Evolutionary conservation across 2,329 filamentous ascomycete genomes (phyloP).

Genomic region (Elsinoe perseae): DNA sequence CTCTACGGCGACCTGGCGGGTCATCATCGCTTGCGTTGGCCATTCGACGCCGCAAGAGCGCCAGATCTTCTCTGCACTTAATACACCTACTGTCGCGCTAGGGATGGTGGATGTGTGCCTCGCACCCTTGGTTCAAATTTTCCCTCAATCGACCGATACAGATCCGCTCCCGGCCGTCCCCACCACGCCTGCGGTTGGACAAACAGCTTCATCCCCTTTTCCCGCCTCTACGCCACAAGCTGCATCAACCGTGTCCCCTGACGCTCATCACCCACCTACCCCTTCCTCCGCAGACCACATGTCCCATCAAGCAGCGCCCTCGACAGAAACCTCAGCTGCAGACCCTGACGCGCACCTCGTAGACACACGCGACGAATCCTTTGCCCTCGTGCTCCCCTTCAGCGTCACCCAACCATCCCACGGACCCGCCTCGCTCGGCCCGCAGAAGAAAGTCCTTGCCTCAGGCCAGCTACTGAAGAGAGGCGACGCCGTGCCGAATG

Average conservation of each 20-base stretch:
- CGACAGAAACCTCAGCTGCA: slow-evolving; percentile 34
- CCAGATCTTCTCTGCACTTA: slow-evolving; percentile 46
- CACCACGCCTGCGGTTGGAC: slow-evolving; percentile 23
- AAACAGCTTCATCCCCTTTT: slow-evolving; percentile 40
- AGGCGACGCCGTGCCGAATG: slow-evolving; percentile 20
- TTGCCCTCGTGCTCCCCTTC: slow-evolving; percentile 57
- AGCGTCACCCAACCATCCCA: slow-evolving; percentile 42
- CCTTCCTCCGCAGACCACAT: slow-evolving; percentile 31
- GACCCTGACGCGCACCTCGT: slow-evolving; percentile 62
- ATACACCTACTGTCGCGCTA: slow-evolving; percentile 39
- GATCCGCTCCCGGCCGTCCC: slow-evolving; percentile 46
- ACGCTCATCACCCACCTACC: slow-evolving; percentile 27
- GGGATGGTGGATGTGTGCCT: slow-evolving; percentile 32
- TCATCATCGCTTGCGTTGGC: slow-evolving; percentile 66
- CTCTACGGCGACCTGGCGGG: slow-evolving; percentile 63
- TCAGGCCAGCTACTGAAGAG: slow-evolving; percentile 40
- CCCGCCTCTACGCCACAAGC: slow-evolving; percentile 57
- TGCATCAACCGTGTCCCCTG: slow-evolving; percentile 26
- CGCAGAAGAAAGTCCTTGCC: slow-evolving; percentile 28
- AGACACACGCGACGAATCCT: slow-evolving; percentile 66
- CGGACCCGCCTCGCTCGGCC: slow-evolving; percentile 28
- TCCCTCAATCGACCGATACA: slow-evolving; percentile 54
- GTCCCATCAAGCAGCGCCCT: slow-evolving; percentile 43
- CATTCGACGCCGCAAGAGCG: slow-evolving; percentile 37
- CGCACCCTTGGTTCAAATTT: slow-evolving; percentile 47